Evolutionary conservation across 306 rosid genomes (phyloP), one percentile per base, ranked within the genome.

Genomic region (Dalbergia cultrata): DNA sequence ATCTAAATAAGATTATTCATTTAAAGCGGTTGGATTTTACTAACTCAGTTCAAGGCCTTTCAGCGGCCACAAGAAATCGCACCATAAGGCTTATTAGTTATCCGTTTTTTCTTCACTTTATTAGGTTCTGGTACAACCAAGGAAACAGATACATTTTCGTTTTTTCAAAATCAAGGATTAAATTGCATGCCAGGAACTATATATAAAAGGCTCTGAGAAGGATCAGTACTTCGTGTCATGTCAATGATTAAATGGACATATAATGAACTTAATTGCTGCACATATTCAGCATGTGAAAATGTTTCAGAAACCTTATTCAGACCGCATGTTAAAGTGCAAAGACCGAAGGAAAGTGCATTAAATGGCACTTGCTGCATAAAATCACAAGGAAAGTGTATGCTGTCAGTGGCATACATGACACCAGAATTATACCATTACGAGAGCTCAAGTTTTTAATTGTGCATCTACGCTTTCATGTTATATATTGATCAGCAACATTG

Each of bases 281-380:
- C 67, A 60, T 21, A 67, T 47, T 45, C 18, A 78, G 31, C 84
- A 50, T 79, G 84, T 79, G 81, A 67, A 58, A 18, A 41, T 9
- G 47, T 49, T 56, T 73, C 77, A 72, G 34, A 82, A 76, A 35
- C 71, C 67, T 41, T 49, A 70, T 18, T 21, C 77, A 50, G 49
- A 31, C 63, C 39, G 74, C 75, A 56, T 44, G 33, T 16, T 61
- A 33, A 70, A 70, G 45, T 53, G 19, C 72, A 53, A 21, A 71
- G 59, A 62, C 78, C 21, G 8, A 61, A 22, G 39, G 47, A 45
- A 73, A 59, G 31, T 16, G 26, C 18, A 21, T 61, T 77, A 50
- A 72, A 59, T 26, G 56, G 19, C 10, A 49, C 80, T 59, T 52
- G 59, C 75, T 50, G 81, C 81, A 85, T 72, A 19, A 81, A 81